These are phyloP conservation scores for Thymus quinquecostatus DNA, from an alignment of 257 asterid species.

Conservation along the genomic window DNA sequence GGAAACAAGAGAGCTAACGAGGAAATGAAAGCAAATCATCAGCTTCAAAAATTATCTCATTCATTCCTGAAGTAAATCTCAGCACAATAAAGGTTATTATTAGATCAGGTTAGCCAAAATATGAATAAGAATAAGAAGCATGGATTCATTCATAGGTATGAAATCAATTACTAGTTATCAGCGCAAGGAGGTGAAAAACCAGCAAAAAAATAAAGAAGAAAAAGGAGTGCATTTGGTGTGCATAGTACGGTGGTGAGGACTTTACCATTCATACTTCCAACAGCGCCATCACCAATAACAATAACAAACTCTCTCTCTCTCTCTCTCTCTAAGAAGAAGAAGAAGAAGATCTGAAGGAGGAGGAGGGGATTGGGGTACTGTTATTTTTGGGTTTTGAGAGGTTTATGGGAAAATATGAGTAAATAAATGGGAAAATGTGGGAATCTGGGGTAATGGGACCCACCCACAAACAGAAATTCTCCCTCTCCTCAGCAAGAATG, in stretches of 20 bases:
- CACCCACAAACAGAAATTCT: conserved; percentile 27
- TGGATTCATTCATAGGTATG: background rate
- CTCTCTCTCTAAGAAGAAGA: background rate
- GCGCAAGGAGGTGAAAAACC: conserved; percentile 6
- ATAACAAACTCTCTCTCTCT: background rate
- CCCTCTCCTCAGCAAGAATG: background rate
- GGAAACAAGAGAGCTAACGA: background rate
- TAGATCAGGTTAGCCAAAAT: background rate
- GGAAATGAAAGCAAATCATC: too few species aligned
- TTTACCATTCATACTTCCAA: conserved; percentile 28
- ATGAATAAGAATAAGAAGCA: too few species aligned
- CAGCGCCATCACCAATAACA: conserved; percentile 37
- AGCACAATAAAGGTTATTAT: background rate
- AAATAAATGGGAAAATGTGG: conserved; percentile 20
- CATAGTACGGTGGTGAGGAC: background rate
- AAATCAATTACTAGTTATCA: background rate
- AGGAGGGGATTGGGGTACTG: background rate
- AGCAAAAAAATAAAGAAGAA: conserved; percentile 1
- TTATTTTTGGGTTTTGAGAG: background rate
- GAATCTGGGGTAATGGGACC: conserved; percentile 24
- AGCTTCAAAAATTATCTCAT: too few species aligned
- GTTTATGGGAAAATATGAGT: conserved; percentile 19
- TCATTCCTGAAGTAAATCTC: too few species aligned
- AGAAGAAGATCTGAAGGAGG: background rate
- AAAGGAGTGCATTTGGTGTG: conserved; percentile 6